Evolutionary conservation across 768 basidiomycete genomes (phyloP), one percentile per base, ranked within the genome.

Genomic region (Erythrobasidium yunnanense): DNA sequence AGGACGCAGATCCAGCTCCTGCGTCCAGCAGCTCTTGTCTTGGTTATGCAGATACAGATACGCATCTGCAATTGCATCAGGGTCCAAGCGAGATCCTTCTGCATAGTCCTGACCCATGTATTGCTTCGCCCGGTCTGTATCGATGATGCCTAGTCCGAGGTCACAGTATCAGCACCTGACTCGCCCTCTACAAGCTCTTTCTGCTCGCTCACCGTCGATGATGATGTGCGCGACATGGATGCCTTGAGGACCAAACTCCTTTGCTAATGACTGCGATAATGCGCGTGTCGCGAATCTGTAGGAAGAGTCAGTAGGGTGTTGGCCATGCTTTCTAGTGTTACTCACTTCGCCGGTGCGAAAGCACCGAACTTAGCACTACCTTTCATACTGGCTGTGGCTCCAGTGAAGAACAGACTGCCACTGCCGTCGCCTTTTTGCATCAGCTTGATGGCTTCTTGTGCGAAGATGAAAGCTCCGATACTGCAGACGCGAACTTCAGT

Each of bases 211-310:
- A 66, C 74, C 74, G 27, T 75, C 74, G 15, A 74, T 42, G 47
- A 75, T 55, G 23, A 52, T 66, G 52, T 75, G 74, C 8, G 68
- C 54, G 0, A 73, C 73, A 34, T 75, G 73, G 2, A 75, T 55
- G 0, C 70, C 70, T 32, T 71, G 32, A 13, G 70, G 68, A 0
- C 72, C 72, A 29, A 73, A 74, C 58, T 74, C 73, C 5, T 71
- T 50, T 1, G 74, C 73, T 30, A 72, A 53, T 0, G 65, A 68
- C 38, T 75, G 74, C 25, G 67, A 42, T 17, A 68, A 34, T 13
- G 67, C 65, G 13, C 54, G 45, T 5, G 60, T 63, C n/a, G 60
- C 60, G 30, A 63, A 15, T 49, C 68, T 69, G 55, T 1, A 8
- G 32, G 11, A 34, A 5, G 17, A 3, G 6, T 25, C 8, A 13